phyloP scores from a whole-genome alignment of 1,284 basidiomycete genomes.

The Mycosarcoma mackinlayi region DNA sequence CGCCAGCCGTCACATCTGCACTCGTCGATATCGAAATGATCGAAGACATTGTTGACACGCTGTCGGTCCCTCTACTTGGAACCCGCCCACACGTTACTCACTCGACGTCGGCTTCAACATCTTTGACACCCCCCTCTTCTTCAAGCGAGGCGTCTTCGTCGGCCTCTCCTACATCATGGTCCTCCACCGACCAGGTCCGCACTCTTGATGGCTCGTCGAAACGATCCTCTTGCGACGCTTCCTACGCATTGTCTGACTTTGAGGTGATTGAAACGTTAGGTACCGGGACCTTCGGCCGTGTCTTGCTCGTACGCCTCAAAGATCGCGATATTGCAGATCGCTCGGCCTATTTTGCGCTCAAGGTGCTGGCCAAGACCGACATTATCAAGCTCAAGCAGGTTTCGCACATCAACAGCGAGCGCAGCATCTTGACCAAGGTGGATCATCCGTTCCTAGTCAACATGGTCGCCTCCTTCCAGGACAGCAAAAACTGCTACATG shows the following conservation, averaged over 20 bases:
- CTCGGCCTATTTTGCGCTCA: slow-evolving; percentile 70
- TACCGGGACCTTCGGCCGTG: slow-evolving; percentile 63
- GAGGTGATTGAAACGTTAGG: slow-evolving; percentile 56
- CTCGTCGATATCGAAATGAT: slow-evolving; percentile 16
- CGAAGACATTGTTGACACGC: slow-evolving; percentile 4
- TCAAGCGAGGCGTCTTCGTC: slow-evolving; percentile 1
- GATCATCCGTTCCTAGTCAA: slow-evolving; percentile 66
- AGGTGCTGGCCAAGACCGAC: slow-evolving; percentile 72
- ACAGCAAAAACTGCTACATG: slow-evolving; percentile 73
- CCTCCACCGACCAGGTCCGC: no score
- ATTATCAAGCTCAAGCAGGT: slow-evolving; percentile 73
- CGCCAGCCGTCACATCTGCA: neutral
- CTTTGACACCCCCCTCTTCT: slow-evolving; percentile 1
- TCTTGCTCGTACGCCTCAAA: slow-evolving; percentile 53
- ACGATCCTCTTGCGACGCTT: neutral
- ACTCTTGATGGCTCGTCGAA: neutral
- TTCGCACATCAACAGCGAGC: slow-evolving; percentile 73
- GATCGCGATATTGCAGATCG: slow-evolving; percentile 20
- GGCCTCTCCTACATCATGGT: slow-evolving; percentile 2
- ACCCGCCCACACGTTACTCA: neutral
- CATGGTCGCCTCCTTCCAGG: slow-evolving; percentile 65
- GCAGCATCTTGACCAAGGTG: slow-evolving; percentile 69
- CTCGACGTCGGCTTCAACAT: neutral
- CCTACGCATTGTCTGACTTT: slow-evolving; percentile 45
- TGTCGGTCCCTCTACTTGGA: neutral